Evolutionary conservation across 2,329 filamentous ascomycete species (phyloP).

Genomic region (Arthrocladium fulminans): DNA sequence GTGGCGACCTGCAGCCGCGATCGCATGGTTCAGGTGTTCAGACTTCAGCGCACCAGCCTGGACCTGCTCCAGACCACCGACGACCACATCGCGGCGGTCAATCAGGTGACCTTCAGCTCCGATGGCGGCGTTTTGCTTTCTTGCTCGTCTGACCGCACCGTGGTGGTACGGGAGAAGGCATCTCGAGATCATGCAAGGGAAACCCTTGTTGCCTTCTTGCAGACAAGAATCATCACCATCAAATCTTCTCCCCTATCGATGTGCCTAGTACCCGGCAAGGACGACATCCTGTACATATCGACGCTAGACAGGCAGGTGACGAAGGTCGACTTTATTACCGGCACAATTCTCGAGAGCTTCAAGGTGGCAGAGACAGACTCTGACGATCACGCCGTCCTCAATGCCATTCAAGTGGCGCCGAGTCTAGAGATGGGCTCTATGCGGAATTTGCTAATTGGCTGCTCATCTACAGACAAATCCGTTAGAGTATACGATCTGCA

Average conservation of each 20-base stretch:
- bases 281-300: slow-evolving; percentile 48
- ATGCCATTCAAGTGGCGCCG: slow-evolving; percentile 57
- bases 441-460: slow-evolving; percentile 63
- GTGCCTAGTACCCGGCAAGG: slow-evolving; percentile 55
- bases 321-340: slow-evolving; percentile 55
- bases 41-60: slow-evolving; percentile 50
- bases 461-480: slow-evolving; percentile 93
- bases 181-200: slow-evolving; percentile 45
- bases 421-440: slow-evolving; percentile 36
- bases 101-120: slow-evolving; percentile 63
- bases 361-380: slow-evolving; percentile 74
- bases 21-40: slow-evolving; percentile 87
- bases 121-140: slow-evolving; percentile 67
- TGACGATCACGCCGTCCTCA: slow-evolving; percentile 72
- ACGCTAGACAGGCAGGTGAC: slow-evolving; percentile 55
- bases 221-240: slow-evolving; percentile 66
- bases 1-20: slow-evolving; percentile 81
- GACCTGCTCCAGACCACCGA: slow-evolving; percentile 82
- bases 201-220: slow-evolving; percentile 64
- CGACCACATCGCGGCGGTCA: slow-evolving; percentile 83
- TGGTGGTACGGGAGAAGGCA: slow-evolving; percentile 73
- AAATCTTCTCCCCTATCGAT: slow-evolving; percentile 85
- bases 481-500: slow-evolving; percentile 78
- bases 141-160: slow-evolving; percentile 76
- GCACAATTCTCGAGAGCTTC: slow-evolving; percentile 63